Evolutionary conservation across 2,329 filamentous ascomycete genomes (phyloP), one percentile per base, ranked within the genome.

Genomic region (Claviceps humidiphila): DNA sequence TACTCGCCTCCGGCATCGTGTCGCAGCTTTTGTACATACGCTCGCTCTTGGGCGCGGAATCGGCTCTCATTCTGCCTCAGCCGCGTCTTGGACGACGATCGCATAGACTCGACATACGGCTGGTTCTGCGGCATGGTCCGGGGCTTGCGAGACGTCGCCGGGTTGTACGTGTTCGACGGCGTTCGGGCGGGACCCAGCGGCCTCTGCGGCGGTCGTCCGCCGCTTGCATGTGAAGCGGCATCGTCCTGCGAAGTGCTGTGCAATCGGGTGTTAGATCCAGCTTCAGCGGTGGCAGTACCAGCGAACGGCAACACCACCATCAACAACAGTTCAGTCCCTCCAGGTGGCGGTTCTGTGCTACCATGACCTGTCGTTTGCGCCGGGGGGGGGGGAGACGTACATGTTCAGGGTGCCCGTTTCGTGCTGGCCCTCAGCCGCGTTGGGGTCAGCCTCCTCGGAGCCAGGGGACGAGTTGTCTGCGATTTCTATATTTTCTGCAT

Each of bases 21-120:
- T 53, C 89, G 83, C 63, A 97, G 79, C 60, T 91, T 84, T 67
- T 95, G 89, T 38, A 97, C 85, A 65, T 98, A 98, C 53, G 91
- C 91, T 65, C 90, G 88, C 68, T 97, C 91, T 68, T 97, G 77
- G 53, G 74, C 79, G n/a, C 72, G 70, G 40, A 70, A 70, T 43
- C 66, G 60, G 53, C 64, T 70, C 49, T 75, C 73, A 56, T 64
- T 74, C 61, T 68, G 72, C 56, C 70, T 64, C 53, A 66, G 69
- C 47, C 75, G 70, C 42, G 78, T 70, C 69, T 80, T 69, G 64
- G 79, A 69, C 59, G 75, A 64, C 61, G 82, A 68, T 57, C 77
- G 68, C 58, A 73, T 68, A 51, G 71, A 66, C 45, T 69, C 70
- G 55, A 69, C 66, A 54, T 70, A 72, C 39, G 73, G 67, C 42